phyloP scores from a whole-genome alignment of 2,329 filamentous ascomycete genomes.

The Fusarium ramigenum region DNA sequence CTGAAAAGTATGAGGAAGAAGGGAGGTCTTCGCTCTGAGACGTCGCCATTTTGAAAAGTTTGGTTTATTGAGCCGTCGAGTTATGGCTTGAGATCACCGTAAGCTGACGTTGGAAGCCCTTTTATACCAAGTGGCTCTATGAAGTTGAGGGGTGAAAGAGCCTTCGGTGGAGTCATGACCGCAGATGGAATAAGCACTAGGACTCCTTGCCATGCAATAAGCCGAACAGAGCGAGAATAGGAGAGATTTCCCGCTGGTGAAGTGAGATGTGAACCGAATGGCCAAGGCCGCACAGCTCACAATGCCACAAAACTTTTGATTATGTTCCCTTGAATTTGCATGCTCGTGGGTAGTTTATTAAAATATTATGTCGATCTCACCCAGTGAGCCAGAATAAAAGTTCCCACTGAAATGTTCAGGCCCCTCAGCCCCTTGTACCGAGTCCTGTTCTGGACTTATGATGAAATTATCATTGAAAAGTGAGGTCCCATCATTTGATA shows the following conservation, averaged over 20 bases:
- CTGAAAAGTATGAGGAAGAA: constrained; percentile 38
- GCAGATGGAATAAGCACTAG: constrained; percentile 1
- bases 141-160: background rate
- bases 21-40: constrained; percentile 27
- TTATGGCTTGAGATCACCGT: background rate
- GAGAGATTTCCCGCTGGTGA: background rate
- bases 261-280: background rate
- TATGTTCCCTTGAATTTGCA: background rate
- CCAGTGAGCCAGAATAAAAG: background rate
- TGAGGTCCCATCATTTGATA: constrained; percentile 39
- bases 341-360: background rate
- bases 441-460: constrained; percentile 23
- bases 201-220: background rate
- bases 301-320: background rate
- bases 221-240: background rate
- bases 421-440: constrained; percentile 11
- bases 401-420: background rate
- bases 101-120: background rate
- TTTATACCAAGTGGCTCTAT: background rate
- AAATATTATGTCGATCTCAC: constrained; percentile 13
- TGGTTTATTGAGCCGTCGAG: background rate
- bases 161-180: background rate
- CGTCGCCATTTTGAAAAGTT: background rate
- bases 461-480: constrained; percentile 27
- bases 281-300: background rate